Evolutionary conservation across 23 red algal species (phyloP), one percentile per base, ranked within the genome.

Genomic region (Pyropia yezoensis): DNA sequence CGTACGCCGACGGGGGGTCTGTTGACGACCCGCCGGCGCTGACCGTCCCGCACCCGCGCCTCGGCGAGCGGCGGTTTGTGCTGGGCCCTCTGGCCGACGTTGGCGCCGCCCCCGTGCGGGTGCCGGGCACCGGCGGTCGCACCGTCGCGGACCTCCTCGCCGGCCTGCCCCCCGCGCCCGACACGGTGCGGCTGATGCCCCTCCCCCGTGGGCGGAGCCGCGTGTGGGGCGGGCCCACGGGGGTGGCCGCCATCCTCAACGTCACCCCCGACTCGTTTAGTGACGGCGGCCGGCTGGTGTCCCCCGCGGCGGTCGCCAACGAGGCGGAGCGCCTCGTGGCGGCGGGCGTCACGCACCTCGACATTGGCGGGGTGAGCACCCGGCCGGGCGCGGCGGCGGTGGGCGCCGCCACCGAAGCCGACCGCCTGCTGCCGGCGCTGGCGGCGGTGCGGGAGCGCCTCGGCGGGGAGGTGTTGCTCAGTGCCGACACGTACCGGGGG

Each of bases 221-320:
- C 33, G 18, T 45, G 9, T 85, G 83, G 73, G 69, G 81, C 7
- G 54, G 62, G 14, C 34, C 62, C 55, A 78, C 85, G 6, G 27
- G 55, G 9, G 29, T 88, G 1, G 89, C 89, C 84, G 92, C 84
- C 14, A 79, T 96, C 25, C 61, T 96, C 3, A 96, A 96, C 71
- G 83, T 75, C 16, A 96, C 92, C 2, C 92, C 92, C 0, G 92
- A 96, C 71, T 90, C 84, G 49, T 96, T 96, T 63, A 96, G 92
- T 59, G 86, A 96, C 57, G 92, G 92, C 19, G 76, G 83, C 19
- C 22, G 76, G n/a, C 21, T 64, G 45, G 57, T 55, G 24, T 54
- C 33, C 51, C 72, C 76, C 18, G 71, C 80, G 1, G 22, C 14
- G 17, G 92, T 84, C 0, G 49, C 89, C 22, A 14, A 33, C 22